Evolutionary conservation across 495 filamentous ascomycete species (phyloP).

Genomic region (Hypoxylon fragiforme): DNA sequence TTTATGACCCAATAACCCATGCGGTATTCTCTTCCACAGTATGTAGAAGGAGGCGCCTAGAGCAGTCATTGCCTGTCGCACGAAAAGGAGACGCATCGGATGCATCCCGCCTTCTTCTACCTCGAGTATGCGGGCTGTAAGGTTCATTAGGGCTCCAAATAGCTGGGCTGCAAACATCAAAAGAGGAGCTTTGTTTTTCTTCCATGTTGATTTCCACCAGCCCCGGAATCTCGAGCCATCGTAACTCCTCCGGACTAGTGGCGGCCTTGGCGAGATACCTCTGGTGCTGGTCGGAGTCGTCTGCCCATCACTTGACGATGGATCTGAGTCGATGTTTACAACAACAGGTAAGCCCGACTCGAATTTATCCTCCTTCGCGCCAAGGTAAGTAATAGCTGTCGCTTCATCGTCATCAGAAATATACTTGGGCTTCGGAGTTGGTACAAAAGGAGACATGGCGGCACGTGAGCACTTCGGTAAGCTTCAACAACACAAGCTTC

Average conservation of each 20-base stretch:
- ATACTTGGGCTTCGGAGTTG: constrained; percentile 6
- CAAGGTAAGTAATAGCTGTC: constrained; percentile 6
- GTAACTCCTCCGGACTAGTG: background rate
- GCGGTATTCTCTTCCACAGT: constrained; percentile 65
- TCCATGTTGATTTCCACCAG: constrained; percentile 36
- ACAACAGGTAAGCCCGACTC: constrained; percentile 18
- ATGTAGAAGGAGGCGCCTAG: constrained; percentile 72
- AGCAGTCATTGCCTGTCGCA: constrained; percentile 77
- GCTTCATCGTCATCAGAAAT: constrained; percentile 16
- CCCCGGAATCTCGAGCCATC: constrained; percentile 1
- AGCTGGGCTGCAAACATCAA: constrained; percentile 77
- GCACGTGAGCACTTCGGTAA: background rate
- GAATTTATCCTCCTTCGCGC: constrained; percentile 9
- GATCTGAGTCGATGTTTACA: constrained; percentile 9
- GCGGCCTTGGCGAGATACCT: constrained; percentile 8
- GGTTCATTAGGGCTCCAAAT: constrained; percentile 88
- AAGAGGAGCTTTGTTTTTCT: constrained; percentile 70
- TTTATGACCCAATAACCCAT: constrained; percentile 70
- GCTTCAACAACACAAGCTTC: background rate
- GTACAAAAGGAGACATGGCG: constrained; percentile 15
- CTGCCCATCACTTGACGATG: constrained; percentile 10
- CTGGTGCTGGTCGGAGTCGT: background rate
- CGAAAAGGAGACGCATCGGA: constrained; percentile 89
- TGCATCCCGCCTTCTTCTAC: constrained; percentile 69
- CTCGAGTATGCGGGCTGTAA: constrained; percentile 78